A percentile compares a stretch with the other conserved stretches of the same genome.
phyloP scores from a whole-genome alignment of 1,284 basidiomycete genomes.

The Ceratobasidium sp. region DNA sequence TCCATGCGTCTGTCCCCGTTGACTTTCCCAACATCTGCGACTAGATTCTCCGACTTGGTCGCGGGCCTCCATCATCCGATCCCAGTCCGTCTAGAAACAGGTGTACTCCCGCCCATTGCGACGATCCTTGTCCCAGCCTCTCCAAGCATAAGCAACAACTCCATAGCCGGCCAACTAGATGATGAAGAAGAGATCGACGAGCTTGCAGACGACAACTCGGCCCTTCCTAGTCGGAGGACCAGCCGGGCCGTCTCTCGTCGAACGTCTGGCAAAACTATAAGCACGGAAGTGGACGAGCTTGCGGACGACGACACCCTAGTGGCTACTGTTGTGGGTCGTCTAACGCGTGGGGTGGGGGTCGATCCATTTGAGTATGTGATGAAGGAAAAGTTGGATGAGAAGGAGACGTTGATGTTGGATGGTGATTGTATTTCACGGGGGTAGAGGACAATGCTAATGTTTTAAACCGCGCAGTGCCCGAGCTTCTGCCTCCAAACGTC shows the following conservation, averaged over 20 bases:
- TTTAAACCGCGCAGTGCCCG: neutral
- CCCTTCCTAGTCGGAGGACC: neutral
- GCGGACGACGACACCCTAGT: conserved; percentile 26
- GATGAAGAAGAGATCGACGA: conserved; percentile 29
- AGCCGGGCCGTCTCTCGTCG: conserved; percentile 1
- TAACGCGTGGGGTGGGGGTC: neutral
- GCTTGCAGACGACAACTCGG: conserved; percentile 16
- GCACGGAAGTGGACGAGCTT: conserved; percentile 9
- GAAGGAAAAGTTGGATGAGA: conserved; percentile 34
- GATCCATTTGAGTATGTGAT: conserved; percentile 33
- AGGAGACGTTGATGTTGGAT: conserved; percentile 27
- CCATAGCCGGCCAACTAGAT: conserved; percentile 8
- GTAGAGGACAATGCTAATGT: neutral
- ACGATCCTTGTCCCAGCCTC: conserved; percentile 30
- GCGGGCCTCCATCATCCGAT: conserved; percentile 10
- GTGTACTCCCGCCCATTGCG: conserved; percentile 6
- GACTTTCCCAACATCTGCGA: neutral
- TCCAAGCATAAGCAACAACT: conserved; percentile 31
- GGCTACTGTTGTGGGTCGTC: neutral
- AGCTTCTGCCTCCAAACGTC: conserved; percentile 27
- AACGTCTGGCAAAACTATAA: neutral
- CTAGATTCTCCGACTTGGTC: neutral
- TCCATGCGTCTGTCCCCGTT: neutral
- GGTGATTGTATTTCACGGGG: neutral
- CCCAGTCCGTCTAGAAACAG: neutral